Percentiles rank a stretch among this genome's conserved stretches.
phyloP scores from a whole-genome alignment of 129 eudicot genomes.

The Oenanthe sinensis region DNA sequence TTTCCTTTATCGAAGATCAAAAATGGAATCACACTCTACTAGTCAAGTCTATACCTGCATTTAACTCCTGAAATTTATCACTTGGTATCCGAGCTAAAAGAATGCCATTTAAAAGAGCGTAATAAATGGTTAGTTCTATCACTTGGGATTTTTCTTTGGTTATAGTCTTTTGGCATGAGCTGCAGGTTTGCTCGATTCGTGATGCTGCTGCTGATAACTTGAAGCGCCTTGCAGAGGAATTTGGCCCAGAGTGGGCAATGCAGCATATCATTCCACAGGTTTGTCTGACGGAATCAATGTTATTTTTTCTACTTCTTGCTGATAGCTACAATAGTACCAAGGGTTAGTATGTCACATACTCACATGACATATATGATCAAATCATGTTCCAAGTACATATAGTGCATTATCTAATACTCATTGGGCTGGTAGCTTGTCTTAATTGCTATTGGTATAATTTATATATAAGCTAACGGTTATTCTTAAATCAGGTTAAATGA shows the following conservation, averaged over 20 bases:
- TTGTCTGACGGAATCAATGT: constrained; percentile 5
- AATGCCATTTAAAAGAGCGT: neutral
- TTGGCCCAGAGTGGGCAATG: constrained; percentile 99
- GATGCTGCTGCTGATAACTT: constrained; percentile 99
- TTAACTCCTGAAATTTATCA: neutral
- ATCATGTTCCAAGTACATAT: neutral
- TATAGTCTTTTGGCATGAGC: neutral
- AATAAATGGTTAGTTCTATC: neutral
- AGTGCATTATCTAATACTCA: neutral
- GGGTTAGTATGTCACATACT: neutral
- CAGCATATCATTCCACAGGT: constrained; percentile 98
- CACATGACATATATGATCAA: neutral
- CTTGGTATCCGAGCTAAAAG: neutral
- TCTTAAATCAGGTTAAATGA: no score
- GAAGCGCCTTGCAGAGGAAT: constrained; percentile 96
- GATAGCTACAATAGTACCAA: neutral
- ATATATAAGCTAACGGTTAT: no score
- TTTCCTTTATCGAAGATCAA: neutral
- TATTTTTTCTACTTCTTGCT: neutral
- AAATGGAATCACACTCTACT: neutral
- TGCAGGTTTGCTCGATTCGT: constrained; percentile 89
- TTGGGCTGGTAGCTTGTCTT: neutral
- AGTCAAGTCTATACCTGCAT: neutral
- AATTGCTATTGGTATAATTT: neutral
- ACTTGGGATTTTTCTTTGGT: neutral